Conservation (phyloP, 2,329 filamentous ascomycete genomes). For the Endothia cerciana region DNA sequence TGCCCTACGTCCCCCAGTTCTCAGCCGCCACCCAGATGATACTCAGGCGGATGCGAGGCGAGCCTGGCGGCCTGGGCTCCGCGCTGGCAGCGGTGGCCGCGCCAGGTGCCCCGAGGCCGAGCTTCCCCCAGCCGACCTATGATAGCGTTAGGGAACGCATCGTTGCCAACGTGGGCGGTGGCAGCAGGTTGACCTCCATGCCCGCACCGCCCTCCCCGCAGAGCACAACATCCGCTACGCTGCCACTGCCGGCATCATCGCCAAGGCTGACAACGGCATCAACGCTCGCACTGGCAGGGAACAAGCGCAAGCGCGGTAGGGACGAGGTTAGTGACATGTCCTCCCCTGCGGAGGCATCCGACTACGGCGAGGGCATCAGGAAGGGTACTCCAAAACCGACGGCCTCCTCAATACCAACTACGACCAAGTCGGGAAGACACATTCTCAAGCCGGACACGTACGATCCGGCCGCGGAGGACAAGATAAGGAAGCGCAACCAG, state of each 20-base stretch:
- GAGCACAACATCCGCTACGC: conserved; percentile 12
- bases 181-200: conserved; percentile 38
- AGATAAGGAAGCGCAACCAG: conserved; percentile 43
- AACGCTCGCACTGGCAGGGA: conserved; percentile 9
- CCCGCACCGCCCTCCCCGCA: conserved; percentile 30
- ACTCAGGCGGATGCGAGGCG: conserved; percentile 34
- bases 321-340: conserved; percentile 29
- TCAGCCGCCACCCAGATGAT: conserved; percentile 31
- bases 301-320: conserved; percentile 30
- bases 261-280: conserved; percentile 14
- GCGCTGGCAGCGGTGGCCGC: conserved; percentile 34
- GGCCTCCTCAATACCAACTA: conserved; percentile 57
- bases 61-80: conserved; percentile 33
- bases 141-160: conserved; percentile 47
- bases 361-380: conserved; percentile 43
- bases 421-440: conserved; percentile 76
- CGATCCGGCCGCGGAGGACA: conserved; percentile 58
- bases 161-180: conserved; percentile 43
- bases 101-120: conserved; percentile 12
- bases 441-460: conserved; percentile 69
- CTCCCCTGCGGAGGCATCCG: conserved; percentile 22
- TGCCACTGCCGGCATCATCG: conserved; percentile 24
- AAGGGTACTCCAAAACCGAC: conserved; percentile 21
- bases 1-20: conserved; percentile 29
- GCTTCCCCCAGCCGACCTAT: conserved; percentile 41